These are phyloP conservation scores for Aspergillus glaucus DNA, from an alignment of 2,329 filamentous ascomycete species.

Conservation along the genomic window DNA sequence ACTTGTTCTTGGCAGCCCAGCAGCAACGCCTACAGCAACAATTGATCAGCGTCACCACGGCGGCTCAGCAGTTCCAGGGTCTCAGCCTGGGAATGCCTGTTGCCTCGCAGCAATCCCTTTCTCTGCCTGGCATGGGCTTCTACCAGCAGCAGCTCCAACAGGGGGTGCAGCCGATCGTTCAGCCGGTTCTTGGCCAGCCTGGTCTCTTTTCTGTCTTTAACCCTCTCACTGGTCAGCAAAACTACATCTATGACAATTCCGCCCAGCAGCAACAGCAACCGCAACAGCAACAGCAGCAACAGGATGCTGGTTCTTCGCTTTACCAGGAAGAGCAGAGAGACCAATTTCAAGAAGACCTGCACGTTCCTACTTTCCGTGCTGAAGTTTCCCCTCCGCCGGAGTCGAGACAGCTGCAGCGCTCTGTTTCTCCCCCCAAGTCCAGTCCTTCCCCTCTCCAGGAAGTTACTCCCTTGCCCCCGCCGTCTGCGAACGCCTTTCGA, in stretches of 20 bases:
- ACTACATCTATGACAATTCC: conserved; percentile 68
- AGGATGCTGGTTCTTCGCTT: conserved; percentile 5
- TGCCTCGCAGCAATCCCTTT: conserved; percentile 42
- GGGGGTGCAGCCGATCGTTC: conserved; percentile 58
- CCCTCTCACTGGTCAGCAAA: conserved; percentile 75
- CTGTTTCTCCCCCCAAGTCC: conserved; percentile 56
- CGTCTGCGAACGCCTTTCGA: conserved; percentile 86
- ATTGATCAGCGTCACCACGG: conserved; percentile 73
- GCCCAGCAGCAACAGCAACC: conserved; percentile 42
- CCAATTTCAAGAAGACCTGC: conserved; percentile 38
- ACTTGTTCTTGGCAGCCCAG: conserved; percentile 86
- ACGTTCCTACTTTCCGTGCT: conserved; percentile 60
- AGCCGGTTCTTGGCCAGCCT: conserved; percentile 60
- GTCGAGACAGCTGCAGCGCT: conserved; percentile 54
- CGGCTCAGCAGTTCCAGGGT: conserved; percentile 74
- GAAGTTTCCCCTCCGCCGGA: conserved; percentile 75
- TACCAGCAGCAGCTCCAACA: conserved; percentile 64
- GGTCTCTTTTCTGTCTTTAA: conserved; percentile 81
- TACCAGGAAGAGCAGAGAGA: conserved; percentile 38
- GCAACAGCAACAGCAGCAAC: not conserved
- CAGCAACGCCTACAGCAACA: conserved; percentile 95
- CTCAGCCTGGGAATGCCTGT: conserved; percentile 57
- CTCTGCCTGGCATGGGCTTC: conserved; percentile 50
- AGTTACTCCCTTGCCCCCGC: conserved; percentile 70
- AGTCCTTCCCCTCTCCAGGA: conserved; percentile 64